Base-by-base conservation (phyloP, 176 grass and related monocot species). In the Aegilops umbellulata region DNA sequence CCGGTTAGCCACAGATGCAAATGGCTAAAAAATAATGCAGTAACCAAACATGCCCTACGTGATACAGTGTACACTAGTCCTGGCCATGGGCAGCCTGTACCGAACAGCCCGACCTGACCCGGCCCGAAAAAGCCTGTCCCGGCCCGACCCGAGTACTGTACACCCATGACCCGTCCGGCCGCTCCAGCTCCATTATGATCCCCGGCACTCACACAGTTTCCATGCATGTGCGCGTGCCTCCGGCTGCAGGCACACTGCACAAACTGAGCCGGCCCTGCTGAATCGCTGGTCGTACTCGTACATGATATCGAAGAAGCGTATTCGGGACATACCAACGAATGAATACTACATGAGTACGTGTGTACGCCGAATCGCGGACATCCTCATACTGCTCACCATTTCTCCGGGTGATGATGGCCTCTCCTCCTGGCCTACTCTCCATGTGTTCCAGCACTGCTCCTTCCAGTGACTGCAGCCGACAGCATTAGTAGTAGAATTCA, bases 231-330 rank as follows among this genome's bases (percentile, higher is more conserved):
- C 69, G 26, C 84, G 55, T 69, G 53, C 29, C 29, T 38, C 8
- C 36, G 41, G 10, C 60, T 8, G 22, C 77, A 61, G 38, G 57
- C 69, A 19, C 65, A 20, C 23, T 24, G 13, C 71, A 58, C 17
- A 9, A 3, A 39, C 41, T 16, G 9, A 26, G 27, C 13, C 23
- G 26, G n/a, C 19, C 9, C 47, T 15, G 44, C 44, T 47, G 44
- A 47, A 47, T 47, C 44, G 27, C 67, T 60, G 13, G 14, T 47
- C 24, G 64, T 74, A 46, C 65, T 38, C 36, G 36, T 12, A 11
- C 39, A 63, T 80, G 82, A 89, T 76, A 42, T 19, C 77, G 44
- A 41, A 23, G 58, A 74, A 65, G 82, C 76, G 67, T 79, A 73
- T 84, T 53, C 38, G 14, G 65, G 65, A 63, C 10, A 64, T 47